These are phyloP conservation scores for Fagopyrum tataricum DNA, from an alignment of 148 eudicot genomes.

Conservation along the genomic window DNA sequence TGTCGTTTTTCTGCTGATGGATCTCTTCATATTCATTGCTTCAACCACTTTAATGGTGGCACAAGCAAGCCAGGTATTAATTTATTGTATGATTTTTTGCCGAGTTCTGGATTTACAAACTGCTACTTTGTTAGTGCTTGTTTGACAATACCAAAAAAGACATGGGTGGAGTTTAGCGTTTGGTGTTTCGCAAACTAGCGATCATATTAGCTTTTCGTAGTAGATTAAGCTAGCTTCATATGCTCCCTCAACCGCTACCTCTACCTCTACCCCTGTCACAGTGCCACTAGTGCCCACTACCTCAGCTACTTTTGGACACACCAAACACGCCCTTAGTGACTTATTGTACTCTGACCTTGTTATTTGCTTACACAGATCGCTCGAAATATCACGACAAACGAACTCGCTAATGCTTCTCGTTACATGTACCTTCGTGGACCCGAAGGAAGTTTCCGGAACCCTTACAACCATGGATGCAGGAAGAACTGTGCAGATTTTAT, in stretches of 20 bases:
- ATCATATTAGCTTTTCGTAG: no score
- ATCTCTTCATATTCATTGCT: conserved; percentile 48
- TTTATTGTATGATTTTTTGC: neutral
- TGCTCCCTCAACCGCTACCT: no score
- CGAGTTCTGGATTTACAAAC: neutral
- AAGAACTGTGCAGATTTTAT: conserved; percentile 89
- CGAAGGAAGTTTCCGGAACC: conserved; percentile 71
- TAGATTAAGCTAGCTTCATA: no score
- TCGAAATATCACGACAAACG: conserved; percentile 83
- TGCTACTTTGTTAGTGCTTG: no score
- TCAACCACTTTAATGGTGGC: conserved; percentile 42
- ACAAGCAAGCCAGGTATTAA: conserved; percentile 62
- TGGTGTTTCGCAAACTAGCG: no score
- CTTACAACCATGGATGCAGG: conserved; percentile 77
- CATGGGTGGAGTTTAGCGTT: no score
- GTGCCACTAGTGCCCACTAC: no score
- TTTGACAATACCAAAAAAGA: no score
- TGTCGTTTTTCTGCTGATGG: conserved; percentile 50
- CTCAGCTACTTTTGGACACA: no score
- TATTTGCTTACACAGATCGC: conserved; percentile 54
- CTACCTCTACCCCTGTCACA: no score
- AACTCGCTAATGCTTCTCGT: conserved; percentile 58
- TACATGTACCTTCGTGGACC: conserved; percentile 71
- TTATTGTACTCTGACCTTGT: neutral
- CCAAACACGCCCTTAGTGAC: neutral